phyloP scores from a whole-genome alignment of 306 rosid species.

The Rosa chinensis region DNA sequence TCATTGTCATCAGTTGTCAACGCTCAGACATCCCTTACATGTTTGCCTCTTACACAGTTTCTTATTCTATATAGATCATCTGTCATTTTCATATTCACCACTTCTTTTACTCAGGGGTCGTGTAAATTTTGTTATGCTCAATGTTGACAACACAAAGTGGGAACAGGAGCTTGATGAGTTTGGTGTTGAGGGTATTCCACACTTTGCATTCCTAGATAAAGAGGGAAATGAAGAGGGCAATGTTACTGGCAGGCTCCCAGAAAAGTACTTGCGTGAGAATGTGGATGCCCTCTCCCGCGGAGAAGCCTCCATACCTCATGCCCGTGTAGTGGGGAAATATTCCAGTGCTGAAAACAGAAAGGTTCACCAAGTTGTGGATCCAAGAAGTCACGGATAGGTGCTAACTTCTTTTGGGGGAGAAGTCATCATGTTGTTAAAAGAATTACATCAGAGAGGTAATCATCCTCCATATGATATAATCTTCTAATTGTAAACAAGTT shows the following conservation, averaged over 20 bases:
- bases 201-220: conserved; percentile 85
- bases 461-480: conserved; percentile 13
- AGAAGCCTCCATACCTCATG: conserved; percentile 74
- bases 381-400: conserved; percentile 54
- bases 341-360: conserved; percentile 85
- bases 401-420: conserved; percentile 21
- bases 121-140: conserved; percentile 73
- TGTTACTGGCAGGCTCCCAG: conserved; percentile 90
- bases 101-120: conserved; percentile 46
- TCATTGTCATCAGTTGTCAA: not conserved
- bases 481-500: conserved; percentile 18
- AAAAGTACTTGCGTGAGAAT: conserved; percentile 70
- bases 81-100: not conserved
- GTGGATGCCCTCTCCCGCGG: conserved; percentile 83
- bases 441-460: conserved; percentile 29
- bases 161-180: conserved; percentile 98
- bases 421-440: conserved; percentile 20
- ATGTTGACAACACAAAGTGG: conserved; percentile 96
- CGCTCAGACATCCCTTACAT: not conserved
- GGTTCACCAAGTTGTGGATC: conserved; percentile 83
- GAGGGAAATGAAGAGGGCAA: conserved; percentile 94
- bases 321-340: conserved; percentile 78
- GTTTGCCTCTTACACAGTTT: conserved; percentile 6
- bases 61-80: not conserved
- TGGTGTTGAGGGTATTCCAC: conserved; percentile 99